phyloP scores from a whole-genome alignment of 2,329 filamentous ascomycete species.

The Thielaviopsis musarum region DNA sequence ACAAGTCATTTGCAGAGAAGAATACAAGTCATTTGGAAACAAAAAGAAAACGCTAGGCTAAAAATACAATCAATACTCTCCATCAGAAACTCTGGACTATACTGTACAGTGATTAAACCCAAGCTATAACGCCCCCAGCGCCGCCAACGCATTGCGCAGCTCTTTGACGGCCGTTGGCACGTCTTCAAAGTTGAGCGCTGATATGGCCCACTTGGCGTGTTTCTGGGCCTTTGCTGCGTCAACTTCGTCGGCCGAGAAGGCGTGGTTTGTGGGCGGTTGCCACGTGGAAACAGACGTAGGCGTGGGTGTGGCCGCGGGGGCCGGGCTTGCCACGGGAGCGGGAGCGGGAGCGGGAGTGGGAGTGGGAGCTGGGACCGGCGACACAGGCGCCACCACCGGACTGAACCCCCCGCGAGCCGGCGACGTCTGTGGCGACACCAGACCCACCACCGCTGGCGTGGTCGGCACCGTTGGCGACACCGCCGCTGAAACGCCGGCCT shows the following conservation, averaged over 20 bases:
- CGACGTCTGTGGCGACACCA: background rate
- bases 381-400: background rate
- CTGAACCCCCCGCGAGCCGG: background rate
- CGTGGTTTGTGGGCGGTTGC: background rate
- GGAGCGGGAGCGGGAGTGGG: background rate
- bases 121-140: slow-evolving; percentile 43
- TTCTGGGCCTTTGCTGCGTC: slow-evolving; percentile 79
- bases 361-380: slow-evolving; percentile 14
- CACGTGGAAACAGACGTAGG: background rate
- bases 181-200: slow-evolving; percentile 91
- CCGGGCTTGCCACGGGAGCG: background rate
- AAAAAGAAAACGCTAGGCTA: too few relatives aligned
- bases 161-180: slow-evolving; percentile 79
- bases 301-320: background rate
- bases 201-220: slow-evolving; percentile 93
- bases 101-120: too few relatives aligned
- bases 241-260: slow-evolving; percentile 14
- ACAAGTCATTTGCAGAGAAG: too few relatives aligned
- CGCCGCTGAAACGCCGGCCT: slow-evolving; percentile 2
- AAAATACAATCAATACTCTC: too few relatives aligned
- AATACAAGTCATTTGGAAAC: too few relatives aligned
- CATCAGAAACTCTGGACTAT: too few relatives aligned
- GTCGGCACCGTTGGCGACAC: slow-evolving; percentile 8
- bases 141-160: slow-evolving; percentile 54
- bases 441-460: background rate